Evolutionary conservation across 768 basidiomycete species (phyloP), one percentile per base, ranked within the genome.

Genomic region (Leccinum longicurvipes): DNA sequence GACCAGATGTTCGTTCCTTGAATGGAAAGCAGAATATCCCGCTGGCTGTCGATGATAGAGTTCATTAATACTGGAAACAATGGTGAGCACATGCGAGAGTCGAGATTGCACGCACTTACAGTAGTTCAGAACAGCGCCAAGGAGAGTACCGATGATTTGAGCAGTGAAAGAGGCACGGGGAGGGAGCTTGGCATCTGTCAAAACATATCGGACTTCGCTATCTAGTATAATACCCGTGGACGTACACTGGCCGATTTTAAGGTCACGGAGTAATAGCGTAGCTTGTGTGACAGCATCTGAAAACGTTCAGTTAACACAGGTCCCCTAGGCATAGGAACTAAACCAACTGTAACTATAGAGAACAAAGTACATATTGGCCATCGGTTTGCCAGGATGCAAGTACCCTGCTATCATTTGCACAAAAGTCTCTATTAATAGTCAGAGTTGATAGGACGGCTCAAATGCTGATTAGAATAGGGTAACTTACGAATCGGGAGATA

Each of bases 91-190:
- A 8, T 23, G 27, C 1, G 32, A 36, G 9, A 24, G 48, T 45
- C 19, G 4, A 11, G 8, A 19, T 15, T 15, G 12, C 2, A 11
- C 7, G 24, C 25, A 46, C 73, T 48, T 45, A 78, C 80, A 59
- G 51, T 76, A 81, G 63, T 78, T 80, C 48, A 80, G 64, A 51
- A 79, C 60, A 31, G 76, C 72, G 10, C 79, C 84, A 29, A 86
- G 70, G 42, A 87, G 68, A 6, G 83, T 80, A 1, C 86, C 84
- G 39, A 78, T 53, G 32, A 74, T 77, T 61, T 86, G 84, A 9
- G 82, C 82, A 21, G 77, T 74, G 69, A 87, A 86, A 1, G 84
- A 81, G 32, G 79, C 79, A 9, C 84, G 81, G 39, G 85, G 85
- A 34, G 85, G 82, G 45, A 87, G 76, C 70, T 86, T 86, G 24